Evolutionary conservation across 2,329 filamentous ascomycete genomes (phyloP).

Genomic region (Zymoseptoria tritici): DNA sequence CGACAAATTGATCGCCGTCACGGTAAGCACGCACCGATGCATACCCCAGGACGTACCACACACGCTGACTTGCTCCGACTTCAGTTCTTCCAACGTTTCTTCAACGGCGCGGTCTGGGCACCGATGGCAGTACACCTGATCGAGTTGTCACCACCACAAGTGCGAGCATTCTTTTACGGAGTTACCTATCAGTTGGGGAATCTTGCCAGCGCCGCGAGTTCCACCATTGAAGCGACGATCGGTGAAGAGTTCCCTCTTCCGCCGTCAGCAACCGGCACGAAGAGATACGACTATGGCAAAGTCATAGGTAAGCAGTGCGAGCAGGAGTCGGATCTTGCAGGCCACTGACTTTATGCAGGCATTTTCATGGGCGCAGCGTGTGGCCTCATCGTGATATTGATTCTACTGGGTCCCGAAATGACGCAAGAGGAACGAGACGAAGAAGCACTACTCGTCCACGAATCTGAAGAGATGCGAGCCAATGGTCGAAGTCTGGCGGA

Average conservation of each 20-base stretch:
- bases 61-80: too few species aligned
- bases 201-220: conserved; percentile 30
- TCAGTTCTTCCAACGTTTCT: conserved; percentile 34
- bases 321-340: too few species aligned
- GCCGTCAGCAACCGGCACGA: conserved; percentile 19
- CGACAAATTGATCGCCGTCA: conserved; percentile 29
- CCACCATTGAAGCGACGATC: conserved; percentile 33
- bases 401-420: conserved; percentile 28
- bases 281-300: conserved; percentile 34
- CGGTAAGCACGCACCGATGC: neutral
- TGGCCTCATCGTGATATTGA: conserved; percentile 28
- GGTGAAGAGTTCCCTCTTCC: conserved; percentile 32
- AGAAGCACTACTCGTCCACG: conserved; percentile 10
- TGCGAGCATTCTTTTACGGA: conserved; percentile 31
- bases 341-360: neutral
- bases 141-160: conserved; percentile 29
- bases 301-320: conserved; percentile 27
- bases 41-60: too few species aligned
- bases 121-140: conserved; percentile 34
- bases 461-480: conserved; percentile 17
- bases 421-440: conserved; percentile 20
- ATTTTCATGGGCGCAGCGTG: conserved; percentile 18
- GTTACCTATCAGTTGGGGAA: conserved; percentile 36
- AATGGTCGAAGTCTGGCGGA: conserved; percentile 15
- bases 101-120: conserved; percentile 33